These are phyloP conservation scores for Ceratocystiopsis brevicomis DNA, from an alignment of 2,329 filamentous ascomycete genomes.

Conservation along the genomic window DNA sequence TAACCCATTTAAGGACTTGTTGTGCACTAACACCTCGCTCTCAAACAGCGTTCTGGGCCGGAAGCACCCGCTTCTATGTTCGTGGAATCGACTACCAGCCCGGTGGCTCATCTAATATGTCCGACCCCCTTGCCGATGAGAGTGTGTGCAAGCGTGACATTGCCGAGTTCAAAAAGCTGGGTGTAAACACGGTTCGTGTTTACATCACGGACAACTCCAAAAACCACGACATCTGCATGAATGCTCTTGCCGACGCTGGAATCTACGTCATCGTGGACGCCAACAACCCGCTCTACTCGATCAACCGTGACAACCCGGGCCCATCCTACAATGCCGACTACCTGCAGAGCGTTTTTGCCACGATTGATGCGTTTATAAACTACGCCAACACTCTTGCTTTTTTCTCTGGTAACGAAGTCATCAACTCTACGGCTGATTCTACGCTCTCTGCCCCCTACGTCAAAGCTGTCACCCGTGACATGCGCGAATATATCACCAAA, in stretches of 20 bases:
- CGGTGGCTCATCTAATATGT: conserved; percentile 33
- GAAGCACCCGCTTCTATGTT: conserved; percentile 35
- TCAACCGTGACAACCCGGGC: conserved; percentile 58
- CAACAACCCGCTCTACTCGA: conserved; percentile 75
- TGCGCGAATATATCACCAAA: conserved; percentile 48
- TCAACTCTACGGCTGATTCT: conserved; percentile 46
- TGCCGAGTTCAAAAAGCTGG: conserved; percentile 61
- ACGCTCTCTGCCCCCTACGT: conserved; percentile 52
- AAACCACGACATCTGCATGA: conserved; percentile 75
- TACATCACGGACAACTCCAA: conserved; percentile 81
- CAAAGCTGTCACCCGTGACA: conserved; percentile 62
- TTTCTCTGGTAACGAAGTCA: conserved; percentile 68
- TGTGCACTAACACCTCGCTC: no score
- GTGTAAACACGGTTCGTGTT: conserved; percentile 79
- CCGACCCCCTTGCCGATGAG: conserved; percentile 61
- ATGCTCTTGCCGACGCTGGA: conserved; percentile 55
- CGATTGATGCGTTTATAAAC: conserved; percentile 63
- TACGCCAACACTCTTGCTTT: conserved; percentile 79
- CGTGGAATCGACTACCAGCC: conserved; percentile 45
- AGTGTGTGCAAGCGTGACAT: conserved; percentile 62
- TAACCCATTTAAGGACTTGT: no score
- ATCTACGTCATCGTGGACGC: conserved; percentile 88
- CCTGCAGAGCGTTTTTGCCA: conserved; percentile 69
- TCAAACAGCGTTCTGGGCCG: conserved; percentile 33
- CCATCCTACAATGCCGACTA: conserved; percentile 75